These are phyloP conservation scores for Leishmania guyanensis DNA, from an alignment of 208 protist species.

Conservation along the genomic window DNA sequence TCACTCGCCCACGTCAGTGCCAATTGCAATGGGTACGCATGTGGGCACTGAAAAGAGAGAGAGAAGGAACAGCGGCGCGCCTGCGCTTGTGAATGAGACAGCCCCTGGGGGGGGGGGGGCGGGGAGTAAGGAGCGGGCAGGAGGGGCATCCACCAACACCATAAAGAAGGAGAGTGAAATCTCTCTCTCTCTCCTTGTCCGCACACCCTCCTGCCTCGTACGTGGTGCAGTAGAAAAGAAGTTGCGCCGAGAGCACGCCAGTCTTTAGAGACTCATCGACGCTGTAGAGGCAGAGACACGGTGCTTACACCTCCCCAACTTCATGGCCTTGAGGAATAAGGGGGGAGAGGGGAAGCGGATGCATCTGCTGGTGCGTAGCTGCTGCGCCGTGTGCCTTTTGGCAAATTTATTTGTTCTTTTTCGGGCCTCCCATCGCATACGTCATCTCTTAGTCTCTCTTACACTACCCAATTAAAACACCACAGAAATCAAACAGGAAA, in stretches of 20 bases:
- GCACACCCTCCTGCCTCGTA: not conserved
- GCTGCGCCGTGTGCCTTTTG: not conserved
- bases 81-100: not conserved
- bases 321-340: not conserved
- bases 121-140: not conserved
- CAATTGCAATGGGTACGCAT: not conserved
- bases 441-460: conserved; percentile 14
- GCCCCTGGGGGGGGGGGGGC: not conserved
- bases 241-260: not conserved
- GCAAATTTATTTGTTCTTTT: not conserved
- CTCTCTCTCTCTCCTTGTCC: not conserved
- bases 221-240: not conserved
- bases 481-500: not conserved
- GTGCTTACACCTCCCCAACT: not conserved
- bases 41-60: not conserved
- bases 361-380: not conserved
- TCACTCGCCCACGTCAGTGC: not conserved
- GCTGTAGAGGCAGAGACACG: not conserved
- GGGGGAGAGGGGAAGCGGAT: not conserved
- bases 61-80: not conserved
- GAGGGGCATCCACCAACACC: not conserved
- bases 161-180: not conserved
- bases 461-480: not conserved
- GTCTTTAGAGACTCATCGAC: not conserved
- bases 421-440: not conserved